phyloP scores from a whole-genome alignment of 345 rosid species.

The Mercurialis annua region DNA sequence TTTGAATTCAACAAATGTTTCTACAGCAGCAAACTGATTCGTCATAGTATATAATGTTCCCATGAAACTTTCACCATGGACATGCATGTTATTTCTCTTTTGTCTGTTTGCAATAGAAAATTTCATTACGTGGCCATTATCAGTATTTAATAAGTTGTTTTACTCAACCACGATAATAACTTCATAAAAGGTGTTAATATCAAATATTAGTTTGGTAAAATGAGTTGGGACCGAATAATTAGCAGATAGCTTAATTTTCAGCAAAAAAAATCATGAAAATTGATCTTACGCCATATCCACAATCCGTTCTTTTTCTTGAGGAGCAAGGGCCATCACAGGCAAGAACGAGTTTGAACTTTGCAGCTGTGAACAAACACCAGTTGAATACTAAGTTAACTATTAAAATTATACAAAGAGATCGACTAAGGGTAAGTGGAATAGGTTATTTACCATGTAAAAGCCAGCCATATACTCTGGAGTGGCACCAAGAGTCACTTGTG shows the following conservation, averaged over 20 bases:
- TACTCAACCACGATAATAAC: neutral
- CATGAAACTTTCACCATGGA: neutral
- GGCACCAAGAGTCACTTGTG: conserved; percentile 95
- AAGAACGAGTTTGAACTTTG: conserved; percentile 97
- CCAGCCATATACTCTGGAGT: conserved; percentile 99
- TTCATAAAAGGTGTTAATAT: neutral
- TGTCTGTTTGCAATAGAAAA: no score
- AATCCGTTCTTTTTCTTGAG: conserved; percentile 83
- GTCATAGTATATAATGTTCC: neutral
- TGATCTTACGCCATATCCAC: conserved; percentile 93
- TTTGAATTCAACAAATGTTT: neutral
- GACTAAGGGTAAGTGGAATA: conserved; percentile 2
- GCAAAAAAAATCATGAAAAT: neutral
- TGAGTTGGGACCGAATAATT: neutral
- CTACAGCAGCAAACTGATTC: neutral
- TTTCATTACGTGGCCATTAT: no score
- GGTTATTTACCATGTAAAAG: conserved; percentile 63
- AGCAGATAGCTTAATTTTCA: neutral
- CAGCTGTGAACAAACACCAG: conserved; percentile 42
- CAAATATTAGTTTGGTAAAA: neutral
- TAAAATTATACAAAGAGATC: conserved; percentile 4
- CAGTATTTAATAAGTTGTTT: neutral
- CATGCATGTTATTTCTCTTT: no score
- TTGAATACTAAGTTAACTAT: conserved; percentile 6
- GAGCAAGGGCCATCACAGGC: conserved; percentile 99